These are phyloP conservation scores for Calonectria hawksworthii DNA, from an alignment of 2,329 filamentous ascomycete genomes.

Conservation along the genomic window DNA sequence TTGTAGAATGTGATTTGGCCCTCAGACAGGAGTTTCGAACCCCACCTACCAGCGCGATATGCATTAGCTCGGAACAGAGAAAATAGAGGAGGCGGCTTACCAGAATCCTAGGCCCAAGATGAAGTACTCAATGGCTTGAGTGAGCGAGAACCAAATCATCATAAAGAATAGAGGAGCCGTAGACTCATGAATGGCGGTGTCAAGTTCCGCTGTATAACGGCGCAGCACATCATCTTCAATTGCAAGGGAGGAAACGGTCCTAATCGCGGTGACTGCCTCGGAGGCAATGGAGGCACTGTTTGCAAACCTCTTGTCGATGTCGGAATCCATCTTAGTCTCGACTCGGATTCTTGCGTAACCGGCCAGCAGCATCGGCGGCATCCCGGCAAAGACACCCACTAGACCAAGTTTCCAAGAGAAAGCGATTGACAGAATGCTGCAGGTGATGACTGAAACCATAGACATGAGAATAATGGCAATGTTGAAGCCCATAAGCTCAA, in stretches of 20 bases:
- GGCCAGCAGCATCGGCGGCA: conserved; percentile 50
- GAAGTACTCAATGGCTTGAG: conserved; percentile 50
- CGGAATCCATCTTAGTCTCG: conserved; percentile 54
- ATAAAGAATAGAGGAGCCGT: conserved; percentile 43
- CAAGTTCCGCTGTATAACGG: conserved; percentile 46
- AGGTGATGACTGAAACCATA: conserved; percentile 51
- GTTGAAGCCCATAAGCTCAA: conserved; percentile 57
- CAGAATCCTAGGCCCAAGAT: conserved; percentile 56
- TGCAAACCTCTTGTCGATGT: conserved; percentile 48
- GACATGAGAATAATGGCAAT: conserved; percentile 53
- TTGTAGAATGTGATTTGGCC: conserved; percentile 65
- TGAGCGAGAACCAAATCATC: conserved; percentile 52
- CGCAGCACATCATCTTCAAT: conserved; percentile 51
- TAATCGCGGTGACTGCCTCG: conserved; percentile 53
- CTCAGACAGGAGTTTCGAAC: conserved; percentile 50
- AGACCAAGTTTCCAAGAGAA: conserved; percentile 62
- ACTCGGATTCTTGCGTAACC: conserved; percentile 51
- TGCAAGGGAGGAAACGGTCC: conserved; percentile 56
- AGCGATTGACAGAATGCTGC: conserved; percentile 56
- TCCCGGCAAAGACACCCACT: conserved; percentile 57
- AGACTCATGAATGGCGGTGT: conserved; percentile 40
- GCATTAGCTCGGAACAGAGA: neutral
- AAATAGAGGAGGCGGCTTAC: conserved; percentile 22
- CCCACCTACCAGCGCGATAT: conserved; percentile 42
- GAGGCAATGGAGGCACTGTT: conserved; percentile 56